phyloP scores from a whole-genome alignment of 805 yeast species.

The Metschnikowia cerradonensis region DNA sequence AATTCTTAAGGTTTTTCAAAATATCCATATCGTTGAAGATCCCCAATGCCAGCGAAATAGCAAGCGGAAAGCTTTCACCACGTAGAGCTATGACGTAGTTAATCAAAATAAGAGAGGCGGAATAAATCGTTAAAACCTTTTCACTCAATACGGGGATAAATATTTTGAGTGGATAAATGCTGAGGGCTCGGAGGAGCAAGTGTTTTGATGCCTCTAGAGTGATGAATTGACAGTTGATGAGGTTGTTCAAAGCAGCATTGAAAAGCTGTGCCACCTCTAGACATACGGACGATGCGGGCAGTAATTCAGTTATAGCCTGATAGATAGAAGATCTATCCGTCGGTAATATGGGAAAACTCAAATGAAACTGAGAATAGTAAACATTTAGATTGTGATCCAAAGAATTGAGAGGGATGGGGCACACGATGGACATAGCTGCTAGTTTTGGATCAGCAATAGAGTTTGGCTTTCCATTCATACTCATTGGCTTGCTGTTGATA shows the following conservation, averaged over 20 bases:
- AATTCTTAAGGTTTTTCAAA: conserved; percentile 32
- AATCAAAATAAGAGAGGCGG: conserved; percentile 31
- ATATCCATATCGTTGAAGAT: conserved; percentile 47
- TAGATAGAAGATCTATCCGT: conserved; percentile 23
- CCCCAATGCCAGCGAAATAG: conserved; percentile 42
- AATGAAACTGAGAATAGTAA: conserved; percentile 44
- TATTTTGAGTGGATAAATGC: conserved; percentile 32
- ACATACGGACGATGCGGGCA: conserved; percentile 22
- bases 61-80: conserved; percentile 58
- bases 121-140: conserved; percentile 24
- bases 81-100: conserved; percentile 56
- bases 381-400: conserved; percentile 14
- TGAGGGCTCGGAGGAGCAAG: conserved; percentile 31
- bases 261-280: conserved; percentile 38
- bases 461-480: not conserved
- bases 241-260: conserved; percentile 34
- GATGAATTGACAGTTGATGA: conserved; percentile 33
- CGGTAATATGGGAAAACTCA: conserved; percentile 45
- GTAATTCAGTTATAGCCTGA: conserved; percentile 11
- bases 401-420: conserved; percentile 7
- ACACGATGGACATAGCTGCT: not conserved
- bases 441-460: not conserved
- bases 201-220: conserved; percentile 31
- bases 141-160: conserved; percentile 17
- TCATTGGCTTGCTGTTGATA: not conserved